Percentiles rank a stretch among this genome's conserved stretches.
phyloP scores from a whole-genome alignment of 768 basidiomycete genomes.

The Kwoniella pini region DNA sequence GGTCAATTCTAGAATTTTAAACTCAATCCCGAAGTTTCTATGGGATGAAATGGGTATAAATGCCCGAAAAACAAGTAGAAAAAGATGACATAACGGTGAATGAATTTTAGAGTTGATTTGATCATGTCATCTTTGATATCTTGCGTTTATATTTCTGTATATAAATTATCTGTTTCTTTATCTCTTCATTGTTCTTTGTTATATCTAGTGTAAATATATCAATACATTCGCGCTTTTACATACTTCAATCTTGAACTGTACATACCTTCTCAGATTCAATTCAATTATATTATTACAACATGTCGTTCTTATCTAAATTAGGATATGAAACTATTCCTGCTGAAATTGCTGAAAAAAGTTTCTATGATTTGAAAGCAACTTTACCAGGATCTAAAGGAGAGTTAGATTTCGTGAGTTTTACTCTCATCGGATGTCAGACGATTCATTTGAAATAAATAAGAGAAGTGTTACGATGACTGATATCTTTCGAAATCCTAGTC shows the following conservation, averaged over 20 bases:
- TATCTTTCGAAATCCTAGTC: too few species aligned
- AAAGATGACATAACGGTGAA: too few species aligned
- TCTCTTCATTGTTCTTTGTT: too few species aligned
- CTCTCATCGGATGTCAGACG: too few species aligned
- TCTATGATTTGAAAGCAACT: constrained; percentile 50
- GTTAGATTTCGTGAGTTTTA: constrained; percentile 42
- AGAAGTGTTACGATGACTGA: too few species aligned
- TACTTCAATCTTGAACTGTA: background rate
- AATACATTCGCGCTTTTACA: background rate
- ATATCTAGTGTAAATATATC: too few species aligned
- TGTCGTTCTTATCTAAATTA: constrained; percentile 29
- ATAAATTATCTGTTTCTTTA: too few species aligned
- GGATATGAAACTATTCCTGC: constrained; percentile 46
- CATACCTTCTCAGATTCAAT: background rate
- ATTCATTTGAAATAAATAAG: too few species aligned
- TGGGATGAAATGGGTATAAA: too few species aligned
- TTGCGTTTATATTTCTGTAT: background rate
- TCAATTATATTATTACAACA: background rate
- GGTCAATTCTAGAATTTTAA: too few species aligned
- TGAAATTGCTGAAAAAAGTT: constrained; percentile 29
- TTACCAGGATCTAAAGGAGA: constrained; percentile 43
- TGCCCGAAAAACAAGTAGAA: too few species aligned
- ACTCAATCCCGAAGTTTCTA: too few species aligned
- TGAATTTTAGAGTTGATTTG: background rate
- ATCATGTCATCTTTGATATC: background rate